Evolutionary conservation across 441 rosid genomes (phyloP).

Genomic region (Kokia cookei): DNA sequence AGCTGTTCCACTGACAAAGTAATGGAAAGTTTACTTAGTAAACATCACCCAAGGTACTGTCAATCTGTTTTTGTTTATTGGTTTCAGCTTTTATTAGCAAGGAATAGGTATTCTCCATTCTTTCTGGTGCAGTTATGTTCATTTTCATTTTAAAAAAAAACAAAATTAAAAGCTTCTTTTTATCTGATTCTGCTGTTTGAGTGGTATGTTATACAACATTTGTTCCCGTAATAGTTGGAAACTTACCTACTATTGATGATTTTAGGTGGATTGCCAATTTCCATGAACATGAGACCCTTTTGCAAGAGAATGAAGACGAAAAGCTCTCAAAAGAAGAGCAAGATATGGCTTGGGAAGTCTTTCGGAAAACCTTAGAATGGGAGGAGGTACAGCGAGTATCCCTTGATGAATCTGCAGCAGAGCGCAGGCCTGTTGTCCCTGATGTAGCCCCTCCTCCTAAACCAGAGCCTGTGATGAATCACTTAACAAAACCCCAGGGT

Average conservation of each 20-base stretch:
- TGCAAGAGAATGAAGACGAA: conserved; percentile 99
- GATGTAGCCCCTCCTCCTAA: conserved; percentile 25
- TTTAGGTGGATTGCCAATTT: conserved; percentile 90
- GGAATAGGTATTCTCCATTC: neutral
- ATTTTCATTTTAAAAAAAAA: neutral
- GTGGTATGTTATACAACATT: neutral
- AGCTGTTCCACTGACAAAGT: conserved; percentile 83
- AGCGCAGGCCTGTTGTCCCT: conserved; percentile 29
- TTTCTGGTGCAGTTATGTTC: neutral
- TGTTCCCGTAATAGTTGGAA: neutral
- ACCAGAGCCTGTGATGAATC: conserved; percentile 22
- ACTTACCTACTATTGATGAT: conserved; percentile 1
- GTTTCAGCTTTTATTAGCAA: neutral
- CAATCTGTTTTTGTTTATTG: neutral
- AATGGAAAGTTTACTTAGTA: conserved; percentile 78
- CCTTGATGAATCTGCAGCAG: conserved; percentile 41
- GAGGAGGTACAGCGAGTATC: conserved; percentile 88
- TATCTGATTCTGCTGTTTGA: conserved; percentile 4
- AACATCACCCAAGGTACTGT: conserved; percentile 69
- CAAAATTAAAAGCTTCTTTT: neutral
- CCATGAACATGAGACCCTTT: conserved; percentile 96
- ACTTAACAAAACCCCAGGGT: conserved; percentile 26
- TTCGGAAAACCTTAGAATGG: conserved; percentile 68
- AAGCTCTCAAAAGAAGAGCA: conserved; percentile 96
- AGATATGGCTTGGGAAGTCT: conserved; percentile 99